Conservation (phyloP, 352 stramenopile genomes). For the Phytophthora pseudosyringae region DNA sequence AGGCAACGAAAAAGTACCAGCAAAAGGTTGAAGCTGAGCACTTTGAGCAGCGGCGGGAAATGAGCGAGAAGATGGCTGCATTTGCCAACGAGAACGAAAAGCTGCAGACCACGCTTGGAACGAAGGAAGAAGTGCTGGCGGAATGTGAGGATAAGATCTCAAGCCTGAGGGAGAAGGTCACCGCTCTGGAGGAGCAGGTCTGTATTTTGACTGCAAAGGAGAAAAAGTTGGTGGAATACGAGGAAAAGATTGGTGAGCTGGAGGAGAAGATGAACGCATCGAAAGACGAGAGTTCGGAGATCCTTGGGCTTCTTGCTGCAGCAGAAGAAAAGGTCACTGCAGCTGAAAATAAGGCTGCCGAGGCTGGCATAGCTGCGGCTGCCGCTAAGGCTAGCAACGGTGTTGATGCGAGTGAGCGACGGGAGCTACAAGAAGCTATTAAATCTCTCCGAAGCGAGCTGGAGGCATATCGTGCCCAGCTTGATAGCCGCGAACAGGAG, state of each 20-base stretch:
- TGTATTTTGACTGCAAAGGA: constrained; percentile 17
- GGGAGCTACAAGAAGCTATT: constrained; percentile 28
- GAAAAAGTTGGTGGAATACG: constrained; percentile 13
- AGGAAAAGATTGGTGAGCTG: constrained; percentile 26
- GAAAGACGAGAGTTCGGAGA: constrained; percentile 39
- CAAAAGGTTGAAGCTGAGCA: constrained; percentile 44
- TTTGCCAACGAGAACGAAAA: constrained; percentile 38
- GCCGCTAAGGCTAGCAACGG: constrained; percentile 15
- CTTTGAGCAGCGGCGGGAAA: constrained; percentile 40
- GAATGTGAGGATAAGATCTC: too few species aligned
- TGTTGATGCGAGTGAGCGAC: constrained; percentile 19
- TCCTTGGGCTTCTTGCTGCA: constrained; percentile 30
- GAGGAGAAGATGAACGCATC: constrained; percentile 31
- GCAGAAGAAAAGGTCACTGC: constrained; percentile 34
- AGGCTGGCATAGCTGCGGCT: constrained; percentile 28
- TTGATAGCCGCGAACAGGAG: constrained; percentile 27
- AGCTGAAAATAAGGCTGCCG: constrained; percentile 38
- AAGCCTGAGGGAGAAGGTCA: constrained; percentile 10
- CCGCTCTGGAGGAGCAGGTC: constrained; percentile 16
- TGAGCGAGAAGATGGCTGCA: constrained; percentile 46
- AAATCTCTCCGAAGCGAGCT: constrained; percentile 32
- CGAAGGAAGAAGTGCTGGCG: constrained; percentile 29
- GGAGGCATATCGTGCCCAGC: constrained; percentile 20
- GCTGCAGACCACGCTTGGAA: constrained; percentile 20
- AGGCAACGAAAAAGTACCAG: constrained; percentile 37